Conservation (phyloP, 352 stramenopile species). For the Plasmopara viticola region DNA sequence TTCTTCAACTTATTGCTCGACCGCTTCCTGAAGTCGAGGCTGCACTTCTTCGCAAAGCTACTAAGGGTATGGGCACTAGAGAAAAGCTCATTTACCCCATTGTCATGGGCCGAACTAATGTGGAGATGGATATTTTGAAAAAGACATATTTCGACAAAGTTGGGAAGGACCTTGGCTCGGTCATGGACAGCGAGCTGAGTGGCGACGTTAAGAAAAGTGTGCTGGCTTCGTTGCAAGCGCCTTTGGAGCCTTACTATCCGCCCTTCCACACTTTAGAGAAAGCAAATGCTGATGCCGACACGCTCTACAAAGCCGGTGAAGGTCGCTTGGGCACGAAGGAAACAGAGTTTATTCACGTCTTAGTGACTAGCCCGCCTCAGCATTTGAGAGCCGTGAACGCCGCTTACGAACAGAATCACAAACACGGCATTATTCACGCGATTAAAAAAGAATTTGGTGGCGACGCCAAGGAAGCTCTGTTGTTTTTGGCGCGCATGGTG, state of each 20-base stretch:
- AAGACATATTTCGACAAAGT: conserved; percentile 69
- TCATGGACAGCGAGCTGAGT: conserved; percentile 50
- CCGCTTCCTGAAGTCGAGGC: conserved; percentile 63
- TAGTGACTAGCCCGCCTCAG: conserved; percentile 44
- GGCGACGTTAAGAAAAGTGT: conserved; percentile 75
- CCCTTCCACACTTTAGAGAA: conserved; percentile 52
- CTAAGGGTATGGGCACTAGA: conserved; percentile 59
- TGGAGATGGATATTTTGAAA: conserved; percentile 73
- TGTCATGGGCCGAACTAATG: conserved; percentile 59
- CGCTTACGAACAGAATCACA: conserved; percentile 54
- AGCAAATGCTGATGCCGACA: conserved; percentile 49
- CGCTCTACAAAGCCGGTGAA: conserved; percentile 65
- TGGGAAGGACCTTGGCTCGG: conserved; percentile 50
- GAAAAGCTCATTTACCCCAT: conserved; percentile 70
- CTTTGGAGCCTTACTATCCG: conserved; percentile 47
- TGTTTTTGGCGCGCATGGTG: conserved; percentile 60
- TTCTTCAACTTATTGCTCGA: conserved; percentile 47
- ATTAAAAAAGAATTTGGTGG: conserved; percentile 66
- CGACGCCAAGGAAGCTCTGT: conserved; percentile 42
- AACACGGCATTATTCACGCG: conserved; percentile 52
- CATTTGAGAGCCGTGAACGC: conserved; percentile 53
- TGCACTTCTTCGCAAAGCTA: conserved; percentile 52
- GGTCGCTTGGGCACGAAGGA: conserved; percentile 66
- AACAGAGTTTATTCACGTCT: conserved; percentile 50
- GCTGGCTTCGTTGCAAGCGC: conserved; percentile 55